Evolutionary conservation across 164 flowering plant genomes (phyloP).

Genomic region (Sextonia rubra): DNA sequence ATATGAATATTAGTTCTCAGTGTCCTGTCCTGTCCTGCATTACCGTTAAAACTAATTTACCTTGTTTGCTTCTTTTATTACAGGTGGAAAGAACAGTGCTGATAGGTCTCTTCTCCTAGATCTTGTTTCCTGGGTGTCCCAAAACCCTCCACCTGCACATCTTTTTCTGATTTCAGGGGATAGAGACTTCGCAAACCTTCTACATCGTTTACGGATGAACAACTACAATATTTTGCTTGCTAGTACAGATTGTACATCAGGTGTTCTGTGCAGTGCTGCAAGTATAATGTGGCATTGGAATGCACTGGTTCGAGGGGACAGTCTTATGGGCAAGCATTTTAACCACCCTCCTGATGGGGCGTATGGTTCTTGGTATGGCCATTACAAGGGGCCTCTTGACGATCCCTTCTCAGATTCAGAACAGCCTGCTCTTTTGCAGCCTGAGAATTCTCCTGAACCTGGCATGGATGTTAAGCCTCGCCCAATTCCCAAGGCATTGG

Average conservation of each 20-base stretch:
- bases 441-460: slow-evolving; percentile 29
- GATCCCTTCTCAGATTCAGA: slow-evolving; percentile 42
- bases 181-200: slow-evolving; percentile 55
- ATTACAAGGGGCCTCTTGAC: slow-evolving; percentile 47
- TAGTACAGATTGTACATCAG: slow-evolving; percentile 43
- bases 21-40: too few relatives aligned
- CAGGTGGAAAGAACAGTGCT: slow-evolving; percentile 90
- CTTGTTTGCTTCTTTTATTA: slow-evolving; percentile 9
- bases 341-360: slow-evolving; percentile 92
- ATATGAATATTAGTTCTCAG: too few relatives aligned
- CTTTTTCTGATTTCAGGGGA: slow-evolving; percentile 88
- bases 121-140: slow-evolving; percentile 79
- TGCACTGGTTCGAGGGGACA: slow-evolving; percentile 58
- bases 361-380: slow-evolving; percentile 84
- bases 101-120: slow-evolving; percentile 72
- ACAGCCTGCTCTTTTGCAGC: slow-evolving; percentile 19
- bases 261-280: slow-evolving; percentile 80
- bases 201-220: slow-evolving; percentile 76
- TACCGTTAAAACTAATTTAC: slow-evolving; percentile 1
- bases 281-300: slow-evolving; percentile 91
- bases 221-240: slow-evolving; percentile 89
- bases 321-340: slow-evolving; percentile 60
- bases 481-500: slow-evolving; percentile 46
- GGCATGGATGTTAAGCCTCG: slow-evolving; percentile 30
- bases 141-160: slow-evolving; percentile 96